phyloP scores from a whole-genome alignment of 2,329 filamentous ascomycete genomes.

The Scytalidium sp. region DNA sequence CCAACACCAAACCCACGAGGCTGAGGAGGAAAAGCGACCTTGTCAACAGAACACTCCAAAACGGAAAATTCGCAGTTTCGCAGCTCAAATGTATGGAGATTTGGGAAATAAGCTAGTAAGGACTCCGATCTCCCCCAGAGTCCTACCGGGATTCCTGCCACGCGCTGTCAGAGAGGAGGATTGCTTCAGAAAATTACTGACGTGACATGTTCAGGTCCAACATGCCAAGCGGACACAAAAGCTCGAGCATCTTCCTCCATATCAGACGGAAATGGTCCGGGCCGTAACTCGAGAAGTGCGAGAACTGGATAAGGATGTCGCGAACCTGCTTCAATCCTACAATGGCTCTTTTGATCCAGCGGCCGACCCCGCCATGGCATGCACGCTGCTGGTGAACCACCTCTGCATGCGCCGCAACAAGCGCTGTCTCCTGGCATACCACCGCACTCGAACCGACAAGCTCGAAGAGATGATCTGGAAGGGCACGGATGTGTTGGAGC shows the following conservation, averaged over 20 bases:
- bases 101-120: slow-evolving; percentile 65
- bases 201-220: slow-evolving; percentile 81
- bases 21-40: too few relatives aligned
- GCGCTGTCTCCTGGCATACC: slow-evolving; percentile 90
- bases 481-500: slow-evolving; percentile 78
- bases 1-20: too few relatives aligned
- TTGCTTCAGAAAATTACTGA: too few relatives aligned
- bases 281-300: slow-evolving; percentile 86
- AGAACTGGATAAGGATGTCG: slow-evolving; percentile 85
- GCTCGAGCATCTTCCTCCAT: slow-evolving; percentile 80
- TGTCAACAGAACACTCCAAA: too few relatives aligned
- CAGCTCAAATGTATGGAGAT: slow-evolving; percentile 76
- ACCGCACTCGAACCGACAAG: slow-evolving; percentile 85
- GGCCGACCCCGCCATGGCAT: slow-evolving; percentile 78
- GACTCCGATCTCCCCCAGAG: slow-evolving; percentile 3
- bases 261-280: slow-evolving; percentile 88
- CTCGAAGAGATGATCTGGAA: slow-evolving; percentile 93
- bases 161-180: background rate
- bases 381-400: slow-evolving; percentile 88
- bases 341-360: slow-evolving; percentile 84
- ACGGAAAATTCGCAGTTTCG: too few relatives aligned
- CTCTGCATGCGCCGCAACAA: slow-evolving; percentile 95
- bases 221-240: slow-evolving; percentile 94
- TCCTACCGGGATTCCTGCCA: slow-evolving; percentile 5
- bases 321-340: slow-evolving; percentile 76